These are phyloP conservation scores for Helicosporidium sp. DNA, from an alignment of 139 green algal genomes.

Conservation along the genomic window DNA sequence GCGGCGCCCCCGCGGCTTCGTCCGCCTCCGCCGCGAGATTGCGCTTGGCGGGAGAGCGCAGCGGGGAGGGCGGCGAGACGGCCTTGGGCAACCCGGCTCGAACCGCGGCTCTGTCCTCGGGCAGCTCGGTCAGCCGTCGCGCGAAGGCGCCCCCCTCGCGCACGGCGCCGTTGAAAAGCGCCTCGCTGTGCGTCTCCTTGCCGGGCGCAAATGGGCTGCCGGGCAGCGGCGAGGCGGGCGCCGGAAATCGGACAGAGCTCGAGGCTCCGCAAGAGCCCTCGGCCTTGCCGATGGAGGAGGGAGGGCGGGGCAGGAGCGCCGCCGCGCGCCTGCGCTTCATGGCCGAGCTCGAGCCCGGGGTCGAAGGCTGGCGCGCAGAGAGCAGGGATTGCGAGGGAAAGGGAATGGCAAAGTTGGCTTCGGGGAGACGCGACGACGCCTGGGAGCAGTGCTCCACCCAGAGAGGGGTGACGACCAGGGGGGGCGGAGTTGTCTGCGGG, in stretches of 20 bases:
- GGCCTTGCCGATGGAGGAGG: not conserved
- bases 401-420: not conserved
- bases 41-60: no score
- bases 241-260: no score
- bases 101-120: no score
- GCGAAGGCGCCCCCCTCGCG: no score
- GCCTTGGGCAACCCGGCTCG: no score
- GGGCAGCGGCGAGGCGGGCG: no score
- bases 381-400: not conserved
- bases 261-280: not conserved
- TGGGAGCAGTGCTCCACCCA: conserved; percentile 18
- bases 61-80: no score
- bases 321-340: not conserved
- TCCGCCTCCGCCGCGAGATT: no score
- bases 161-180: no score
- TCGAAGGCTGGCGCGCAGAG: not conserved
- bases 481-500: conserved; percentile 5
- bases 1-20: not conserved
- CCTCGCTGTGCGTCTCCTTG: not conserved
- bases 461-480: conserved; percentile 13
- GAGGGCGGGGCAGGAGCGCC: not conserved
- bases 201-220: not conserved
- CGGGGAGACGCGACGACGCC: not conserved
- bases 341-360: no score
- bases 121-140: no score